phyloP scores from a whole-genome alignment of 352 stramenopile genomes.

The Phytophthora pini region DNA sequence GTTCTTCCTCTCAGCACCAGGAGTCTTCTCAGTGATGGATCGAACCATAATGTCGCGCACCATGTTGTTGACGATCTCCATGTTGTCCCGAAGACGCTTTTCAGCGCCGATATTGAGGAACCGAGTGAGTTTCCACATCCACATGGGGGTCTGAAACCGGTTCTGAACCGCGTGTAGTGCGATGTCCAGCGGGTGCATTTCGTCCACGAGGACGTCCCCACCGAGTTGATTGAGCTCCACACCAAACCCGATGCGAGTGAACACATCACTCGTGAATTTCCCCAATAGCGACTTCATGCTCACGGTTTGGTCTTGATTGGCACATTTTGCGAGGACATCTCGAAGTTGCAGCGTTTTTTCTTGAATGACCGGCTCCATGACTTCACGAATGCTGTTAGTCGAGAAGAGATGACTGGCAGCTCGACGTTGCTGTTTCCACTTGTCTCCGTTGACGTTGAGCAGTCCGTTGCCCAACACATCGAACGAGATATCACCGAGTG shows the following conservation, averaged over 20 bases:
- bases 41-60: constrained; percentile 13
- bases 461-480: constrained; percentile 65
- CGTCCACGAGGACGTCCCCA: constrained; percentile 33
- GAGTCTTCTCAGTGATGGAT: constrained; percentile 12
- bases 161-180: constrained; percentile 16
- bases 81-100: constrained; percentile 30
- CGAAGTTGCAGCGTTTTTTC: constrained; percentile 36
- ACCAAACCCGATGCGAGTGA: constrained; percentile 76
- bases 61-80: constrained; percentile 33
- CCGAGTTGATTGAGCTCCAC: constrained; percentile 55
- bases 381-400: constrained; percentile 27
- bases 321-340: constrained; percentile 27
- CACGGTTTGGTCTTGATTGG: constrained; percentile 1
- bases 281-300: constrained; percentile 50
- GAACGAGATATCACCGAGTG: constrained; percentile 23
- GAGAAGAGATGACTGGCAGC: constrained; percentile 81
- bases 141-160: constrained; percentile 51
- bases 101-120: constrained; percentile 44
- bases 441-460: constrained; percentile 44
- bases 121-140: constrained; percentile 51
- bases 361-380: constrained; percentile 38
- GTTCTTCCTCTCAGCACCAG: neutral
- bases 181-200: constrained; percentile 10
- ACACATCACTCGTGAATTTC: constrained; percentile 71
- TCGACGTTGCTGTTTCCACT: constrained; percentile 61